Evolutionary conservation across 768 basidiomycete genomes (phyloP), one percentile per base, ranked within the genome.

Genomic region (Phylloporus rhodoxanthus): DNA sequence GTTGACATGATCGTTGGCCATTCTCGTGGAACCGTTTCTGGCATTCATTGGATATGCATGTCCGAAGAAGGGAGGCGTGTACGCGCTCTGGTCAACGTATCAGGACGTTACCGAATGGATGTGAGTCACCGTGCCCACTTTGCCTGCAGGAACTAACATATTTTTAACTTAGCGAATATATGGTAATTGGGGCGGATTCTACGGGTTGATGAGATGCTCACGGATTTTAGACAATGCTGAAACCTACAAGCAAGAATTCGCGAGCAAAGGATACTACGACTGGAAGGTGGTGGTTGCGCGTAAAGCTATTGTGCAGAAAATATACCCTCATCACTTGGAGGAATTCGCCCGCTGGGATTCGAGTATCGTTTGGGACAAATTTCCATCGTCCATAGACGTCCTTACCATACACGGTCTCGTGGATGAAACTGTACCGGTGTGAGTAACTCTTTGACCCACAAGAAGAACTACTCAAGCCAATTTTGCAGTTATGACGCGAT

Each of bases 51-150:
- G 87, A 58, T 88, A 21, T 81, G 82, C 59, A 80, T 76, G 14
- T 72, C 80, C 1, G 72, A 77, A 40, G 80, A 81, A 54, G 85
- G 81, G 21, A 71, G 67, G 50, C 67, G 61, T 37, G 79, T 84
- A 36, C 67, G 76, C 8, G 79, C 76, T 6, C 84, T 82, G 47
- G 81, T 91, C 36, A 91, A 91, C 57, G 81, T 77, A 21, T 81
- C 87, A 15, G 87, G 82, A 6, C 76, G 90, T 45, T 90, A 89
- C 63, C 76, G 86, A 51, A 91, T 91, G 88, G 64, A 74, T 61
- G 87, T 86, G 64, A 68, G 82, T 15, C 28, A 52, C n/a, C 1
- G n/a, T 2, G 11, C 26, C 13, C 19, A 5, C 6, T 15, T 34
- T 10, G 42, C 43, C 38, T 29, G 29, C 23, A 17, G 21, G 9